Evolutionary conservation across 148 eudicot genomes (phyloP).

Genomic region (Cornus kousa): DNA sequence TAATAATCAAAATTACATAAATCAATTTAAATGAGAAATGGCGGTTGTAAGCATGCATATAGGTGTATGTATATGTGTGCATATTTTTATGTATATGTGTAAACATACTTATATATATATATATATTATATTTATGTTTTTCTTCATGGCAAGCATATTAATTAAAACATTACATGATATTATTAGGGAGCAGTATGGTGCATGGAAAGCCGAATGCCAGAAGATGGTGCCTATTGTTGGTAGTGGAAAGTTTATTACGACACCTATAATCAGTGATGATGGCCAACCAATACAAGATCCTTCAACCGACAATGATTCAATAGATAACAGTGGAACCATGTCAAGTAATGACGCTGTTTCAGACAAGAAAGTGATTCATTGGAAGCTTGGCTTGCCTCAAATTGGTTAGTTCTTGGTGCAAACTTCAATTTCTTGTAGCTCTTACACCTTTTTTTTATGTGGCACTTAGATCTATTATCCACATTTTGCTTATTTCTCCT

Average conservation of each 20-base stretch:
- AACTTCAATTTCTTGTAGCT: slow-evolving; percentile 5
- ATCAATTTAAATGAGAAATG: too few relatives aligned
- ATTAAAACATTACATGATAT: slow-evolving; percentile 20
- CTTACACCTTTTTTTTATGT: neutral
- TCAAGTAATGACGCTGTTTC: slow-evolving; percentile 29
- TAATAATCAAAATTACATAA: too few relatives aligned
- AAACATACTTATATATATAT: neutral
- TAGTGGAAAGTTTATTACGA: slow-evolving; percentile 63
- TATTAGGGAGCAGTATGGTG: slow-evolving; percentile 81
- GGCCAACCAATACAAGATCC: slow-evolving; percentile 51
- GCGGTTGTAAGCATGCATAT: neutral
- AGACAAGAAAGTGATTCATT: slow-evolving; percentile 63
- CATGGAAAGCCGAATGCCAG: slow-evolving; percentile 78
- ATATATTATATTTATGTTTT: slow-evolving; percentile 5
- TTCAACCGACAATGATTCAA: slow-evolving; percentile 12
- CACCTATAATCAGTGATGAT: slow-evolving; percentile 66
- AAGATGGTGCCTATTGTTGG: slow-evolving; percentile 78
- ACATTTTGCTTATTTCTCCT: neutral
- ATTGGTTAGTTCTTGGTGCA: slow-evolving; percentile 64
- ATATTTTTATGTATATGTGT: slow-evolving; percentile 4
- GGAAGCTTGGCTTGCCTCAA: slow-evolving; percentile 87
- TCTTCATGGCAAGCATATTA: slow-evolving; percentile 9
- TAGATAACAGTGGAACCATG: slow-evolving; percentile 15
- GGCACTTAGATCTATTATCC: neutral
- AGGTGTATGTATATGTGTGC: neutral